phyloP scores from a whole-genome alignment of 768 basidiomycete genomes.

The Suillus clintonianus region DNA sequence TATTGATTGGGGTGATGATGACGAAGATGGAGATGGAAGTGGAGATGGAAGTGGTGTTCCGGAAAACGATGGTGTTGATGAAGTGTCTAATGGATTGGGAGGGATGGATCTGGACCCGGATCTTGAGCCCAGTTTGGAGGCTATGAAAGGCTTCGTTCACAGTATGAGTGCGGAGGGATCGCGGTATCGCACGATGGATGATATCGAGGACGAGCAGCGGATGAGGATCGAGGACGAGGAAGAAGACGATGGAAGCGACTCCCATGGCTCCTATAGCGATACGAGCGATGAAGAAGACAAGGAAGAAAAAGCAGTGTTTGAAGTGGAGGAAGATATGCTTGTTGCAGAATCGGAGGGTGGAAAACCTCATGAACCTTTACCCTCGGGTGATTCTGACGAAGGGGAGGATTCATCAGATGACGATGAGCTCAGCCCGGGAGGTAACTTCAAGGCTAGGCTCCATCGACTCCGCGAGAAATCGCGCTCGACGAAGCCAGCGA shows the following conservation, averaged over 20 bases:
- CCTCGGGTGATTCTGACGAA: conserved; percentile 16
- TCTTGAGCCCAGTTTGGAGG: conserved; percentile 43
- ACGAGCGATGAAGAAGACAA: conserved; percentile 30
- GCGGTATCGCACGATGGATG: conserved; percentile 75
- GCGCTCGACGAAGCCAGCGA: background rate
- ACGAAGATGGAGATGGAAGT: conserved; percentile 15
- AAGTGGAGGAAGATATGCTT: conserved; percentile 48
- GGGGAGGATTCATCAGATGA: conserved; percentile 37
- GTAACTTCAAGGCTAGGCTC: conserved; percentile 38
- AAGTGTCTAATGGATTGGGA: conserved; percentile 32
- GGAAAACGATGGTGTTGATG: conserved; percentile 28
- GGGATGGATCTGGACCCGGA: conserved; percentile 73
- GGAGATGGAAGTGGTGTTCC: background rate
- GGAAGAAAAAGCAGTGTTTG: conserved; percentile 39
- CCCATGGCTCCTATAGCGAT: conserved; percentile 27
- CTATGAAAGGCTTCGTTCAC: too few relatives aligned
- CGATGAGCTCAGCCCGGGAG: conserved; percentile 31
- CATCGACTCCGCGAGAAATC: conserved; percentile 31
- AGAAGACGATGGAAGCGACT: conserved; percentile 24
- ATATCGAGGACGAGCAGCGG: conserved; percentile 56
- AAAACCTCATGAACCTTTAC: background rate
- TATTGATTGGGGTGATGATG: conserved; percentile 62
- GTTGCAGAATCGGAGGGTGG: conserved; percentile 34
- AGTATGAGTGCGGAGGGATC: too few relatives aligned
- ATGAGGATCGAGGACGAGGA: conserved; percentile 53